Evolutionary conservation across 202 grass and related monocot genomes (phyloP).

Genomic region (Schoenoplectus tabernaemontani): DNA sequence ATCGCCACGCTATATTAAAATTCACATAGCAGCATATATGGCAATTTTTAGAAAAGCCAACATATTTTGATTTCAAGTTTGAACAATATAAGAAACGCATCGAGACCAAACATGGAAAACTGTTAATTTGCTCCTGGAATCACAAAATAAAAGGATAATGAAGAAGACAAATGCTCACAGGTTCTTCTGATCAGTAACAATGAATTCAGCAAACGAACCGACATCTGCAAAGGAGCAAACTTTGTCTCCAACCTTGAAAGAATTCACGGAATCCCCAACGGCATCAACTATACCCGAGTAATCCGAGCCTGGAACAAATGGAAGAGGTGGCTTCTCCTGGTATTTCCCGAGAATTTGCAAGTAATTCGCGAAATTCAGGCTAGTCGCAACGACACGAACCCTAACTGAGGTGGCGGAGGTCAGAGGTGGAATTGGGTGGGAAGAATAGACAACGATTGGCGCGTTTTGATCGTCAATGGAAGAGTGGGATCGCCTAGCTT

Average conservation of each 20-base stretch:
- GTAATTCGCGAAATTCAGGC: conserved; percentile 78
- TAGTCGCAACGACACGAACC: conserved; percentile 56
- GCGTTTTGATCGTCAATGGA: conserved; percentile 35
- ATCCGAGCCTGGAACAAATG: conserved; percentile 67
- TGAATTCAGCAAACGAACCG: conserved; percentile 61
- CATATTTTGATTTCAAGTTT: not conserved
- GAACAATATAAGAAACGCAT: not conserved
- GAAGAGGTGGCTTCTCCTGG: conserved; percentile 63
- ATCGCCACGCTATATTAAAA: too few species aligned
- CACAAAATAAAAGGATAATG: not conserved
- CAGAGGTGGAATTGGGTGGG: conserved; percentile 37
- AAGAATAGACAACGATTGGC: conserved; percentile 35
- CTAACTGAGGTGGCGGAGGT: conserved; percentile 50
- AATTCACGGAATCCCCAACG: conserved; percentile 42
- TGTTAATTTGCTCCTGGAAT: too few species aligned
- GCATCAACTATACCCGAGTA: conserved; percentile 71
- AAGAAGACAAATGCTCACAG: conserved; percentile 35
- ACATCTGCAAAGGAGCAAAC: conserved; percentile 52
- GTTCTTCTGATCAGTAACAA: conserved; percentile 54
- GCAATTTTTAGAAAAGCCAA: too few species aligned
- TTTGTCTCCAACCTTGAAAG: conserved; percentile 46
- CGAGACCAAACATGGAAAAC: not conserved
- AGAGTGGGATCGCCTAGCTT: conserved; percentile 65
- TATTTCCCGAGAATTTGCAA: conserved; percentile 83
- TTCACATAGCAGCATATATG: too few species aligned